Percentiles rank a stretch among this genome's conserved stretches.
Conservation (phyloP, 139 green algal genomes). For the Cymbomonas tetramitiformis region DNA sequence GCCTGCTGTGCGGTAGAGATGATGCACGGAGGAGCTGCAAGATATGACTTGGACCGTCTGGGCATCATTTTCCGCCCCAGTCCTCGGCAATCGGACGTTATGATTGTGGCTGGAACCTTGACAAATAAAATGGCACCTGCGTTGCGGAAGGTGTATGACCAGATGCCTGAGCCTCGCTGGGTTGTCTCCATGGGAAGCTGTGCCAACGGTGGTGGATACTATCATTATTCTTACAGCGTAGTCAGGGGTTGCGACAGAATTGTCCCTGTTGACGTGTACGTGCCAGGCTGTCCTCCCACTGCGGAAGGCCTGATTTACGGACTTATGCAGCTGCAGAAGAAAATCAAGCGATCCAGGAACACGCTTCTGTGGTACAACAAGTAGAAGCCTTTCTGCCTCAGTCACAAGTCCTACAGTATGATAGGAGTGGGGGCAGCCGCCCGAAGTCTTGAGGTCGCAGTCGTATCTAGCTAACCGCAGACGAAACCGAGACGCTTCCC, state of each 20-base stretch:
- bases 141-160: slow-evolving; percentile 65
- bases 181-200: slow-evolving; percentile 91
- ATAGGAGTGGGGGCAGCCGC: too few species aligned
- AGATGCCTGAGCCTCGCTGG: slow-evolving; percentile 93
- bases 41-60: slow-evolving; percentile 76
- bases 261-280: slow-evolving; percentile 91
- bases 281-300: slow-evolving; percentile 85
- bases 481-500: too few species aligned
- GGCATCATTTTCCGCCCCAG: slow-evolving; percentile 91
- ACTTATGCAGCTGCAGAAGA: slow-evolving; percentile 80
- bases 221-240: slow-evolving; percentile 91
- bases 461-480: too few species aligned
- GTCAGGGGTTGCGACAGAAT: slow-evolving; percentile 88
- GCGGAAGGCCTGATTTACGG: slow-evolving; percentile 88
- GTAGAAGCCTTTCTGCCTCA: too few species aligned
- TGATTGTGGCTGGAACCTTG: slow-evolving; percentile 91
- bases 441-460: too few species aligned
- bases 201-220: slow-evolving; percentile 92
- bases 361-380: too few species aligned
- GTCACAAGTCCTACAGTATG: too few species aligned
- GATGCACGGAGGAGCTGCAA: slow-evolving; percentile 66
- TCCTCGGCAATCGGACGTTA: slow-evolving; percentile 79
- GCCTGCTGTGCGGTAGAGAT: slow-evolving; percentile 94
- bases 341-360: too few species aligned
- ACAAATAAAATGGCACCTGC: slow-evolving; percentile 97